These are phyloP conservation scores for Paramecium tetraurelia DNA, from an alignment of 73 alveolate genomes.

Conservation along the genomic window DNA sequence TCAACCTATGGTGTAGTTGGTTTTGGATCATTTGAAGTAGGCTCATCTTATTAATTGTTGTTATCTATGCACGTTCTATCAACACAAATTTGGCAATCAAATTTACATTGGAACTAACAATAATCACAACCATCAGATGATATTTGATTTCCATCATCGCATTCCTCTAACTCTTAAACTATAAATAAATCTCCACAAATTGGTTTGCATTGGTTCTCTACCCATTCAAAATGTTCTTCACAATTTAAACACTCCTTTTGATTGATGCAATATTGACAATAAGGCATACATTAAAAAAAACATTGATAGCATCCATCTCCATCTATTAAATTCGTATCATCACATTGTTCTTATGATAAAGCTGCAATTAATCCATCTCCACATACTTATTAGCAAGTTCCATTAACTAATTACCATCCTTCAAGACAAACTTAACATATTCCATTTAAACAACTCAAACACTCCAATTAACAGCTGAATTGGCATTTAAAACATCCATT, in stretches of 20 bases:
- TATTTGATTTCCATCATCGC: neutral
- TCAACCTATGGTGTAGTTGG: no score
- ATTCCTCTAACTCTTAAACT: neutral
- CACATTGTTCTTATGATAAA: neutral
- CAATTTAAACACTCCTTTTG: neutral
- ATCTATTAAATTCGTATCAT: neutral
- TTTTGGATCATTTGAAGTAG: neutral
- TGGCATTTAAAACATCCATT: neutral
- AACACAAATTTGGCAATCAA: neutral
- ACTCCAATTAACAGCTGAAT: neutral
- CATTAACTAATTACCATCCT: neutral
- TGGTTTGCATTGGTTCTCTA: neutral
- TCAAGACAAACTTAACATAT: neutral
- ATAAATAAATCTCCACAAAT: neutral
- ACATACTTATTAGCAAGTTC: neutral
- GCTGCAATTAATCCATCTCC: neutral
- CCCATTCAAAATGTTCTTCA: neutral
- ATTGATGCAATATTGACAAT: neutral
- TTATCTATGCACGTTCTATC: neutral
- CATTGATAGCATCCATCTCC: neutral
- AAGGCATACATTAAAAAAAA: neutral
- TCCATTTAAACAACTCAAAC: neutral
- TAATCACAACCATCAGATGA: neutral
- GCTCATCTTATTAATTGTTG: neutral
- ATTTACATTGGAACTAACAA: neutral